Evolutionary conservation across 768 basidiomycete species (phyloP).

Genomic region (Xerocomellus chrysenteron): DNA sequence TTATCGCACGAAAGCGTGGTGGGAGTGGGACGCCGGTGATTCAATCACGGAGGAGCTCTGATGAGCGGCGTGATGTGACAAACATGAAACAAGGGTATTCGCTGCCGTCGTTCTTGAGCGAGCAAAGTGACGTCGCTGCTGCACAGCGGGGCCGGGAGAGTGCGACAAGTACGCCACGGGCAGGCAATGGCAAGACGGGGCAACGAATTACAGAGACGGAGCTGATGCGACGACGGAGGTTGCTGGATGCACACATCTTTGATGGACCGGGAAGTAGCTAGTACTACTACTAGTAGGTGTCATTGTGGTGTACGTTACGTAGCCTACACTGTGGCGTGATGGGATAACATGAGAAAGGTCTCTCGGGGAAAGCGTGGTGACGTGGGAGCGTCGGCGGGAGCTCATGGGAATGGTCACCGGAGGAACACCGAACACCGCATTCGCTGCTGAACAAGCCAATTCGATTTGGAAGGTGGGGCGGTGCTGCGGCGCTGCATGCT

Average conservation of each 20-base stretch:
- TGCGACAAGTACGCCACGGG: conserved; percentile 27
- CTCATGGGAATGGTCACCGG: conserved; percentile 5
- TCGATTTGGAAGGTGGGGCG: conserved; percentile 23
- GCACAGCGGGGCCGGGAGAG: conserved; percentile 26
- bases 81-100: conserved; percentile 19
- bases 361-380: neutral
- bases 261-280: conserved; percentile 18
- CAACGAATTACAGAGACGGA: conserved; percentile 77
- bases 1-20: conserved; percentile 57
- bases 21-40: conserved; percentile 27
- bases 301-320: conserved; percentile 1
- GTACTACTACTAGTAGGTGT: too few relatives aligned
- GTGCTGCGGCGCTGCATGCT: conserved; percentile 37
- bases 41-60: conserved; percentile 20
- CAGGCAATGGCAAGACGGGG: conserved; percentile 46
- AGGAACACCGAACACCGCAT: conserved; percentile 25
- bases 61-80: conserved; percentile 16
- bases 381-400: neutral
- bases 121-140: conserved; percentile 1
- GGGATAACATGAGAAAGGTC: too few relatives aligned
- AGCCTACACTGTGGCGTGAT: neutral
- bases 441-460: conserved; percentile 17
- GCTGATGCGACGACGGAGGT: conserved; percentile 72
- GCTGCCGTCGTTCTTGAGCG: conserved; percentile 9
- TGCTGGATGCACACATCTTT: conserved; percentile 74